Evolutionary conservation across 2,329 filamentous ascomycete species (phyloP).

Genomic region (Pseudogymnoascus sp.): DNA sequence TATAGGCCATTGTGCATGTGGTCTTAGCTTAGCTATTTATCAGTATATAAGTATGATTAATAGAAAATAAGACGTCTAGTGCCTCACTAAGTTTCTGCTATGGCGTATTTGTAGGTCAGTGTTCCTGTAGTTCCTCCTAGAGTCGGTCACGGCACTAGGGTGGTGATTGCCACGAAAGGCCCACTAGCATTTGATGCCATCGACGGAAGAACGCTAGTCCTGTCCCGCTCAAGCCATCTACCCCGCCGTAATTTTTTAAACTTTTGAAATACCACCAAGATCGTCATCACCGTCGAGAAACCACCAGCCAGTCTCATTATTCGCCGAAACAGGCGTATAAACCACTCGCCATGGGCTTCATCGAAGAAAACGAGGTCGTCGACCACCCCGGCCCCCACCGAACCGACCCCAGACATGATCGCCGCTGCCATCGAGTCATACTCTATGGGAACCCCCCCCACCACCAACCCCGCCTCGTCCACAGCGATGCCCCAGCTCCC

Average conservation of each 20-base stretch:
- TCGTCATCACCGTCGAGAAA: not conserved
- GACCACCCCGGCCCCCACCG: not conserved
- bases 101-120: no score
- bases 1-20: no score
- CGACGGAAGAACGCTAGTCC: constrained; percentile 3
- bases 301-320: not conserved
- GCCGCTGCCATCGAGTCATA: constrained; percentile 25
- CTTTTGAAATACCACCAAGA: not conserved
- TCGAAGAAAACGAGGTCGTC: constrained; percentile 14
- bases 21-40: no score
- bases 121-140: no score
- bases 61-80: no score
- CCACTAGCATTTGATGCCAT: no score
- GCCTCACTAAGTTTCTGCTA: no score
- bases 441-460: constrained; percentile 18
- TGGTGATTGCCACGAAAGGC: no score
- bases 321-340: not conserved
- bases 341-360: constrained; percentile 13
- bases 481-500: constrained; percentile 37
- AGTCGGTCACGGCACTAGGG: no score
- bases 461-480: not conserved
- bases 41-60: no score
- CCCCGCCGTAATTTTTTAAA: constrained; percentile 5
- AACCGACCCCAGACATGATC: not conserved
- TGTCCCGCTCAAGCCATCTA: not conserved